A percentile compares a stretch with the other conserved stretches of the same genome.
These are phyloP conservation scores for Saccharomyces kudriavzevii DNA, from an alignment of 805 yeast species.

Conservation along the genomic window DNA sequence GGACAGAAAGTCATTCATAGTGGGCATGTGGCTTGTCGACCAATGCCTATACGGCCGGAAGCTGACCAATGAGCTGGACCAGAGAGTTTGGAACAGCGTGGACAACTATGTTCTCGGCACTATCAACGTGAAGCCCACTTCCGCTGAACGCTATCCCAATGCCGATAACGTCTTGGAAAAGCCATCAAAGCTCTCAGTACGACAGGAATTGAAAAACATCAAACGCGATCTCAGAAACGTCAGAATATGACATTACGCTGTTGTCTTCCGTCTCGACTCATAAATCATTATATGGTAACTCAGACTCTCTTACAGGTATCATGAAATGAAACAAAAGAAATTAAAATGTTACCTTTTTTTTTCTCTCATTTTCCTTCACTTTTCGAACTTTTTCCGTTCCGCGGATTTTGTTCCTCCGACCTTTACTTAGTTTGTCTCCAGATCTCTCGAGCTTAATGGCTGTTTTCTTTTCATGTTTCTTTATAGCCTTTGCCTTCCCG, in stretches of 20 bases:
- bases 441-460: background rate
- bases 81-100: conserved; percentile 78
- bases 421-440: background rate
- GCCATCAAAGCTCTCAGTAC: conserved; percentile 16
- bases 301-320: background rate
- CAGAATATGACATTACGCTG: conserved; percentile 8
- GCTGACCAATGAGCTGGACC: conserved; percentile 61
- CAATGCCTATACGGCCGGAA: conserved; percentile 92
- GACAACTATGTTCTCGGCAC: conserved; percentile 17
- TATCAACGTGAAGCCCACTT: conserved; percentile 9
- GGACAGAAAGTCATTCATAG: conserved; percentile 72
- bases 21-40: conserved; percentile 98
- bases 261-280: background rate
- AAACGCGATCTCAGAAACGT: conserved; percentile 26
- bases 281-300: background rate
- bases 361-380: background rate
- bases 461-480: background rate
- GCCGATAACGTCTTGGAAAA: conserved; percentile 5
- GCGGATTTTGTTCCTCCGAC: background rate
- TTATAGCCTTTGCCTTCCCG: background rate
- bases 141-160: background rate
- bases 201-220: conserved; percentile 23
- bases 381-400: background rate
- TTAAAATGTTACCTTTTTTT: background rate
- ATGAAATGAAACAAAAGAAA: background rate